Conservation (phyloP, 106 monocot species). For the Dendrobium nobile region DNA sequence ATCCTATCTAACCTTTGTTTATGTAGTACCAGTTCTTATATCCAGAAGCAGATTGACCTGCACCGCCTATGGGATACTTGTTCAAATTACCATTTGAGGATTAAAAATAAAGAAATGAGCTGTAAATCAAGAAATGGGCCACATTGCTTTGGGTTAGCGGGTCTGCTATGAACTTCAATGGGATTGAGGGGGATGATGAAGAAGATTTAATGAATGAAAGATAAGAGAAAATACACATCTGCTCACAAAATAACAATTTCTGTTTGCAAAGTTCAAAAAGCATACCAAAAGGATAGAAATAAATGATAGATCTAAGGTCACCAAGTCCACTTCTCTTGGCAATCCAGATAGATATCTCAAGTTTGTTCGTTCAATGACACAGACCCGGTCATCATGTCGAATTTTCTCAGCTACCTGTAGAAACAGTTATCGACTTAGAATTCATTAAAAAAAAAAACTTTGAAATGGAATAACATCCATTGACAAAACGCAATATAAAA, state of each 20-base stretch:
- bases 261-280: not conserved
- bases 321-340: constrained; percentile 77
- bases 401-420: constrained; percentile 94
- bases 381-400: constrained; percentile 64
- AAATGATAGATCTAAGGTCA: constrained; percentile 94
- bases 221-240: not conserved
- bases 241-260: not conserved
- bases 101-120: not conserved
- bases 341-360: constrained; percentile 86
- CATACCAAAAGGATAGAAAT: constrained; percentile 95
- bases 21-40: no score
- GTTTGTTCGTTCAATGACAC: constrained; percentile 86
- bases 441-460: not conserved
- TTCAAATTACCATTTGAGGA: no score
- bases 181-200: not conserved
- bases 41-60: no score
- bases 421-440: not conserved
- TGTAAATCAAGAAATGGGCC: not conserved
- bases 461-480: not conserved
- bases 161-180: not conserved
- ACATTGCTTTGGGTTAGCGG: not conserved
- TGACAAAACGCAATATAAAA: not conserved
- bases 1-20: not conserved
- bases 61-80: no score
- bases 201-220: not conserved